Evolutionary conservation across 2,329 filamentous ascomycete genomes (phyloP).

Genomic region (Aspergillus sp.): DNA sequence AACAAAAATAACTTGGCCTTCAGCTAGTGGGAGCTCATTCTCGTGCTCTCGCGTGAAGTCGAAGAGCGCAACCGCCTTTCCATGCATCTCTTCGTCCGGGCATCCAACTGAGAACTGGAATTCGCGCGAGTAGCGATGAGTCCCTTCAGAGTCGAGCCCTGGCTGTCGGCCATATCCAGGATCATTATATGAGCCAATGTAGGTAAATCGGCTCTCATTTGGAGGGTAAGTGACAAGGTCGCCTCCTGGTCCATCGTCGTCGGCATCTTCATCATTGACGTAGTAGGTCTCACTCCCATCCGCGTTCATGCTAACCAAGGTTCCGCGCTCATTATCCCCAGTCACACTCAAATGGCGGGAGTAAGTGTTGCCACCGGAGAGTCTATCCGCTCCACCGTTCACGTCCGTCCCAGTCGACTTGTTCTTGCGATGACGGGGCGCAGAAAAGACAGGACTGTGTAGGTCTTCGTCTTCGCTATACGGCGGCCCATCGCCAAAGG

Average conservation of each 20-base stretch:
- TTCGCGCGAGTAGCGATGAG: slow-evolving; percentile 77
- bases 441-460: slow-evolving; percentile 82
- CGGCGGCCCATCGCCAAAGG: slow-evolving; percentile 83
- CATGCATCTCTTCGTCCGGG: slow-evolving; percentile 96
- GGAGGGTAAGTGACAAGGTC: slow-evolving; percentile 78
- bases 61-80: slow-evolving; percentile 91
- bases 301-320: slow-evolving; percentile 64
- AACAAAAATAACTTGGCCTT: slow-evolving; percentile 95
- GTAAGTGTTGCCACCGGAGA: slow-evolving; percentile 42
- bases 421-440: slow-evolving; percentile 80
- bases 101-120: slow-evolving; percentile 95
- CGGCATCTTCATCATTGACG: slow-evolving; percentile 63
- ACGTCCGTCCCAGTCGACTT: slow-evolving; percentile 57
- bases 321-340: slow-evolving; percentile 63
- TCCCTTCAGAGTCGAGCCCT: slow-evolving; percentile 44
- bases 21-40: slow-evolving; percentile 87
- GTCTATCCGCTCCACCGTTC: slow-evolving; percentile 48
- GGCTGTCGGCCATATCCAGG: slow-evolving; percentile 31
- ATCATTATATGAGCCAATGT: slow-evolving; percentile 43
- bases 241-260: slow-evolving; percentile 68
- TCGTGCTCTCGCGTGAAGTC: slow-evolving; percentile 95
- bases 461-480: slow-evolving; percentile 96
- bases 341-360: slow-evolving; percentile 39
- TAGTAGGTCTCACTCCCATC: slow-evolving; percentile 76
- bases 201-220: slow-evolving; percentile 60